Evolutionary conservation across 2,329 filamentous ascomycete species (phyloP).

Genomic region (Fusarium robinianum): DNA sequence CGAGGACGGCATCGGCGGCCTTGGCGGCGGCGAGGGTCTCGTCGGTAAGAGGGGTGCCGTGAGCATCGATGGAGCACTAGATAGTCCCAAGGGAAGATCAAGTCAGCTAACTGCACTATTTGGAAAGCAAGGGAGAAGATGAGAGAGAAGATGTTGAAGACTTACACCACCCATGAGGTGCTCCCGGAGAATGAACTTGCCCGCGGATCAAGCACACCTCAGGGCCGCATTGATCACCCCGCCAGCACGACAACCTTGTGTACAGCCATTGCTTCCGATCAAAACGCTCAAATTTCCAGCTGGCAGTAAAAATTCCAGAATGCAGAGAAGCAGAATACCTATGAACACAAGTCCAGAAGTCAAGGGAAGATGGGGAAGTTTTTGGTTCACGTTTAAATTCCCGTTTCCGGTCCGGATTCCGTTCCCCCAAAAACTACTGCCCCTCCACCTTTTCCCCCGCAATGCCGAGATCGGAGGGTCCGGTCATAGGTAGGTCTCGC

Average conservation of each 20-base stretch:
- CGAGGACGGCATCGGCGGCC: slow-evolving; percentile 84
- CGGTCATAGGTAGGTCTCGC: slow-evolving; percentile 20
- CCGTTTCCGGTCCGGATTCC: too few species aligned
- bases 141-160: slow-evolving; percentile 4
- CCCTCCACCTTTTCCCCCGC: slow-evolving; percentile 38
- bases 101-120: slow-evolving; percentile 3
- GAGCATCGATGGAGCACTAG: slow-evolving; percentile 85
- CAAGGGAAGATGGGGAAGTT: slow-evolving; percentile 11
- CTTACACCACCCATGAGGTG: slow-evolving; percentile 90
- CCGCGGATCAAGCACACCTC: too few species aligned
- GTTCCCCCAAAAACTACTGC: too few species aligned
- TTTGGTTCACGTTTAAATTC: too few species aligned
- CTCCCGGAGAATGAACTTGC: slow-evolving; percentile 85
- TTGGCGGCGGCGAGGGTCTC: slow-evolving; percentile 83
- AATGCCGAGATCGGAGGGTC: slow-evolving; percentile 48
- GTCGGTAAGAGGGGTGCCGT: slow-evolving; percentile 78
- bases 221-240: slow-evolving; percentile 66
- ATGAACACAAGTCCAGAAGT: too few species aligned
- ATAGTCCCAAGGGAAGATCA: background rate
- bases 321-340: too few species aligned
- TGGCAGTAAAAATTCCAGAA: too few species aligned
- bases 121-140: slow-evolving; percentile 4
- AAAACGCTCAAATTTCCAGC: too few species aligned
- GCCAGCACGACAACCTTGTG: slow-evolving; percentile 2
- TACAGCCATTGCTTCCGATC: too few species aligned